Percentiles rank a stretch among this genome's conserved stretches.
Conservation (phyloP, 2,329 filamentous ascomycete species). For the Dactylellina haptotyla region DNA sequence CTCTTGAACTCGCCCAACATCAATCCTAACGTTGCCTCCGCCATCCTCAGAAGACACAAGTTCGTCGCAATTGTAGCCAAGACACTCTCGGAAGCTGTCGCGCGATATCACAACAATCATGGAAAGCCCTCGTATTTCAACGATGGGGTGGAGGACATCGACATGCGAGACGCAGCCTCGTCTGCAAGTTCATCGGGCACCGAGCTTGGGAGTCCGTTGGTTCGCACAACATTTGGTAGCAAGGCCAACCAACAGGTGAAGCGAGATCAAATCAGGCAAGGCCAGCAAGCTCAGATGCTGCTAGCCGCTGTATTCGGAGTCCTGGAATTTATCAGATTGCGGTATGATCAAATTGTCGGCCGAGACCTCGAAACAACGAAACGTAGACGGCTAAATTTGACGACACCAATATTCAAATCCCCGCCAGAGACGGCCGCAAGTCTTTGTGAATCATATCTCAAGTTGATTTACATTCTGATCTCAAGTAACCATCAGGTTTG, state of each 20-base stretch:
- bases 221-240: constrained; percentile 31
- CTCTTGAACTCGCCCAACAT: constrained; percentile 24
- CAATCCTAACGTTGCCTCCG: constrained; percentile 13
- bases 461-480: constrained; percentile 26
- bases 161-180: constrained; percentile 40
- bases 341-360: constrained; percentile 15
- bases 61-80: constrained; percentile 40
- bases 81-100: constrained; percentile 37
- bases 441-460: constrained; percentile 33
- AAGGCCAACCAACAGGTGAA: not conserved
- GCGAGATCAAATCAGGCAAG: constrained; percentile 22
- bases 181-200: constrained; percentile 41
- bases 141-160: constrained; percentile 21
- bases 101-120: constrained; percentile 14
- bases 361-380: constrained; percentile 20
- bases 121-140: not conserved
- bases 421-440: constrained; percentile 20
- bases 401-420: constrained; percentile 35
- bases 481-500: constrained; percentile 11
- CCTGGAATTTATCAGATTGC: constrained; percentile 10
- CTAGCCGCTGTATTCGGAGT: constrained; percentile 29
- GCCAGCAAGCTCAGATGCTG: constrained; percentile 22
- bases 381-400: constrained; percentile 30
- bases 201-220: constrained; percentile 38
- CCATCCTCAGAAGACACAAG: constrained; percentile 42